phyloP scores from a whole-genome alignment of 108 stramenopile species.

The Asterionellopsis glacialis region DNA sequence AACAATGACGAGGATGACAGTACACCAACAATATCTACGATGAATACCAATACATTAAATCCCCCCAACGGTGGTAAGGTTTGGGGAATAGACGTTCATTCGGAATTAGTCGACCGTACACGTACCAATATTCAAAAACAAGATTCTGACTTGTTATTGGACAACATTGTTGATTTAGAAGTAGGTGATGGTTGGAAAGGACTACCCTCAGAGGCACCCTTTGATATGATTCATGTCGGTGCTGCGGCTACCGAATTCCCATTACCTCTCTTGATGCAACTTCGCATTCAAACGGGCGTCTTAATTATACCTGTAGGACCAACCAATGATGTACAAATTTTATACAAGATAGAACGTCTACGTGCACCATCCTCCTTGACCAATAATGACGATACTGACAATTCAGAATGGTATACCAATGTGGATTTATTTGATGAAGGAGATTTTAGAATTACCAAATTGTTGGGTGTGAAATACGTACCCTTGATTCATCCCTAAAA shows the following conservation, averaged over 20 bases:
- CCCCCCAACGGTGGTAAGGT: slow-evolving; percentile 48
- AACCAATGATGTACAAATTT: slow-evolving; percentile 46
- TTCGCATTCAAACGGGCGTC: slow-evolving; percentile 63
- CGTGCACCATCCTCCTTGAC: slow-evolving; percentile 24
- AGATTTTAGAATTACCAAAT: slow-evolving; percentile 49
- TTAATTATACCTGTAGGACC: slow-evolving; percentile 88
- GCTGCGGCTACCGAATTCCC: slow-evolving; percentile 90
- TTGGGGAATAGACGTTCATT: slow-evolving; percentile 79
- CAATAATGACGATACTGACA: slow-evolving; percentile 12
- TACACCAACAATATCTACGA: no score
- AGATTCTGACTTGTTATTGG: slow-evolving; percentile 52
- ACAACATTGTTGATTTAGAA: slow-evolving; percentile 36
- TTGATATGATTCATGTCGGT: slow-evolving; percentile 95
- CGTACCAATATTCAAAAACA: slow-evolving; percentile 50
- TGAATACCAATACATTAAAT: neutral
- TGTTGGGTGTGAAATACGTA: slow-evolving; percentile 86
- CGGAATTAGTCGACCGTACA: slow-evolving; percentile 59
- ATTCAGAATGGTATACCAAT: no score
- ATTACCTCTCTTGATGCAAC: slow-evolving; percentile 56
- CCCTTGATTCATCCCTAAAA: no score
- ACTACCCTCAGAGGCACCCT: slow-evolving; percentile 50
- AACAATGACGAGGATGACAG: no score
- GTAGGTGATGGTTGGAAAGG: slow-evolving; percentile 90
- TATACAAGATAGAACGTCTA: slow-evolving; percentile 64
- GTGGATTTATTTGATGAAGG: slow-evolving; percentile 51